Conservation (phyloP, 805 yeast species). For the Candida taoyuanica region DNA sequence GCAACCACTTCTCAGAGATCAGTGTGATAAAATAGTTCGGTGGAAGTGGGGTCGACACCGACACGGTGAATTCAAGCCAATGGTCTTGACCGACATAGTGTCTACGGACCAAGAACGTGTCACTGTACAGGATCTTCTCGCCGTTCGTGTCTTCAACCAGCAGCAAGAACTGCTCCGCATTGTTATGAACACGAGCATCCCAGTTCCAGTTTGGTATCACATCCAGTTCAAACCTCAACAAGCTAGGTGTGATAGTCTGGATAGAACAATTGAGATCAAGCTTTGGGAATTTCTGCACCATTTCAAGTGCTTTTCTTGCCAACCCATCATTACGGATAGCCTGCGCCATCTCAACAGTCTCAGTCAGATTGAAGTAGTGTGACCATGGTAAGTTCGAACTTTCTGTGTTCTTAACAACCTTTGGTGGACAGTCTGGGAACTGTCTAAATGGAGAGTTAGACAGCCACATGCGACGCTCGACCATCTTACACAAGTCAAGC, state of each 20-base stretch:
- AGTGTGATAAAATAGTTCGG: constrained; percentile 74
- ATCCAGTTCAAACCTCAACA: constrained; percentile 62
- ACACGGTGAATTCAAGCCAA: constrained; percentile 59
- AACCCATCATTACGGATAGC: constrained; percentile 68
- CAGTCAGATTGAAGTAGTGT: constrained; percentile 60
- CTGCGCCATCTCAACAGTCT: constrained; percentile 75
- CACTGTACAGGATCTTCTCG: constrained; percentile 59
- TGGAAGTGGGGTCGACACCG: constrained; percentile 47
- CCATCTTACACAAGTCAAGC: constrained; percentile 70
- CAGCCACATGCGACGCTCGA: constrained; percentile 79
- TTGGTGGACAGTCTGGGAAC: constrained; percentile 64
- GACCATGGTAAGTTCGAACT: constrained; percentile 79
- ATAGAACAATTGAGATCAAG: constrained; percentile 52
- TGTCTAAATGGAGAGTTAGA: constrained; percentile 85
- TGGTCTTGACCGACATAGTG: constrained; percentile 50
- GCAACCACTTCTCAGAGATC: constrained; percentile 82
- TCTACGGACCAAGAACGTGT: constrained; percentile 47
- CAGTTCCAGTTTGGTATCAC: constrained; percentile 73
- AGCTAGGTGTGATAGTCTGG: constrained; percentile 73
- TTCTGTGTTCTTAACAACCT: constrained; percentile 70
- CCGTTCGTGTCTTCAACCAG: constrained; percentile 84
- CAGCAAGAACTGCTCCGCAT: constrained; percentile 59
- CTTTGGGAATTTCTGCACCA: constrained; percentile 71
- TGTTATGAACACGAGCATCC: constrained; percentile 62
- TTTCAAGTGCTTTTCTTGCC: constrained; percentile 55